These are phyloP conservation scores for Cladophialophora bantiana DNA, from an alignment of 2,329 filamentous ascomycete genomes.

Conservation along the genomic window DNA sequence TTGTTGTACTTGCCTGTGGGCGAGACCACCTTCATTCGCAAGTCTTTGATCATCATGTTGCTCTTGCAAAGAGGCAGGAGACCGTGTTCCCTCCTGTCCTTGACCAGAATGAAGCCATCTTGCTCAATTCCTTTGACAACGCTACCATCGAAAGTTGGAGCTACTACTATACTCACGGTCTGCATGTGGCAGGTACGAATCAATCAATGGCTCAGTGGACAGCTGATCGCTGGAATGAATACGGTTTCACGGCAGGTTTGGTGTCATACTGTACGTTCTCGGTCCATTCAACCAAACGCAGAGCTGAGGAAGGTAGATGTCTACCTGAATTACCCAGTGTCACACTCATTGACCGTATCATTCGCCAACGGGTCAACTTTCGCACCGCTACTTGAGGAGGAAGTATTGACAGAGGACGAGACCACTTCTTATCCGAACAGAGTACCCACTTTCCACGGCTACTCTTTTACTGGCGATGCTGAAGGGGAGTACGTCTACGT, in stretches of 20 bases:
- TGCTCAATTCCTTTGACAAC: slow-evolving; percentile 43
- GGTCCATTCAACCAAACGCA: neutral
- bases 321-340: slow-evolving; percentile 44
- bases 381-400: slow-evolving; percentile 39
- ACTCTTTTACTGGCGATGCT: slow-evolving; percentile 55
- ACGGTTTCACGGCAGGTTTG: slow-evolving; percentile 40
- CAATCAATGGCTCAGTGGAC: slow-evolving; percentile 44
- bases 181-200: slow-evolving; percentile 45
- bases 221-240: slow-evolving; percentile 43
- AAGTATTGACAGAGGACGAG: slow-evolving; percentile 38
- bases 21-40: slow-evolving; percentile 10
- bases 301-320: slow-evolving; percentile 32
- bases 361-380: slow-evolving; percentile 39
- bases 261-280: slow-evolving; percentile 39
- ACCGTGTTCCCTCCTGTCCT: slow-evolving; percentile 40
- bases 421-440: slow-evolving; percentile 45
- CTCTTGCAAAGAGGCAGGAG: slow-evolving; percentile 39
- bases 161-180: slow-evolving; percentile 44
- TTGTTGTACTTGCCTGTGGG: slow-evolving; percentile 33
- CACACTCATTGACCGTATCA: slow-evolving; percentile 39
- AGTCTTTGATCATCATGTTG: slow-evolving; percentile 28
- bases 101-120: slow-evolving; percentile 42
- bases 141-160: slow-evolving; percentile 42
- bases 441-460: slow-evolving; percentile 57
- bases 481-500: slow-evolving; percentile 58